Conservation (phyloP, 202 grass and related monocot genomes). For the Bolboschoenoplectus hybrid region DNA sequence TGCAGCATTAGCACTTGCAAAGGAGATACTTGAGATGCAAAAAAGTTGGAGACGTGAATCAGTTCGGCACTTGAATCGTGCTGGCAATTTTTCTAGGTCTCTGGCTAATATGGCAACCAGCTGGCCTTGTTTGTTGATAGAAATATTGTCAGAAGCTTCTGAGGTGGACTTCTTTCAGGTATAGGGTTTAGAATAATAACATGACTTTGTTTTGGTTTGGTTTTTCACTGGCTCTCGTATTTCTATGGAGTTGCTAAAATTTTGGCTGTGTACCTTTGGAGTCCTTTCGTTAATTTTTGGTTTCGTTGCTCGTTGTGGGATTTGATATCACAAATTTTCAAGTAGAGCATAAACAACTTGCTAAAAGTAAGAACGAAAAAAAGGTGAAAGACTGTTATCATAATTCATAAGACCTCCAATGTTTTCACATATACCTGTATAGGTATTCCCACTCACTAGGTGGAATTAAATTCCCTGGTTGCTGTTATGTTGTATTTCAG, state of each 20-base stretch:
- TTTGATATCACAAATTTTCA: neutral
- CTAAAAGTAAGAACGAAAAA: neutral
- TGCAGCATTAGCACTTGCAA: constrained; percentile 66
- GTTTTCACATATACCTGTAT: neutral
- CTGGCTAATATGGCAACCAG: constrained; percentile 74
- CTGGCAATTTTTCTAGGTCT: constrained; percentile 58
- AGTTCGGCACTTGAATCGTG: constrained; percentile 63
- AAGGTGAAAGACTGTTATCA: neutral
- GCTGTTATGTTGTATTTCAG: constrained; percentile 2
- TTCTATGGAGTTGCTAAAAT: neutral
- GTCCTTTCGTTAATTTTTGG: neutral
- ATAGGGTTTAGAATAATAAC: constrained; percentile 1
- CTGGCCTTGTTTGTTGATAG: constrained; percentile 86
- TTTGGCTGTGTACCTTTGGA: neutral
- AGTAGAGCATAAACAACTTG: neutral
- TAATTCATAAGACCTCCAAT: neutral
- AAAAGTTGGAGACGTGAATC: constrained; percentile 76
- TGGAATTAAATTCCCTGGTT: neutral
- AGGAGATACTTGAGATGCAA: constrained; percentile 75
- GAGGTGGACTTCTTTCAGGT: constrained; percentile 89
- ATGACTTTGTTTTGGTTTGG: constrained; percentile 10
- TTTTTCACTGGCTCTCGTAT: neutral
- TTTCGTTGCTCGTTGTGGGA: constrained; percentile 2
- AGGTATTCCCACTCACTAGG: neutral
- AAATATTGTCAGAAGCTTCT: constrained; percentile 67